Evolutionary conservation across 2,329 filamentous ascomycete genomes (phyloP).

Genomic region (Cladosporium sp.): DNA sequence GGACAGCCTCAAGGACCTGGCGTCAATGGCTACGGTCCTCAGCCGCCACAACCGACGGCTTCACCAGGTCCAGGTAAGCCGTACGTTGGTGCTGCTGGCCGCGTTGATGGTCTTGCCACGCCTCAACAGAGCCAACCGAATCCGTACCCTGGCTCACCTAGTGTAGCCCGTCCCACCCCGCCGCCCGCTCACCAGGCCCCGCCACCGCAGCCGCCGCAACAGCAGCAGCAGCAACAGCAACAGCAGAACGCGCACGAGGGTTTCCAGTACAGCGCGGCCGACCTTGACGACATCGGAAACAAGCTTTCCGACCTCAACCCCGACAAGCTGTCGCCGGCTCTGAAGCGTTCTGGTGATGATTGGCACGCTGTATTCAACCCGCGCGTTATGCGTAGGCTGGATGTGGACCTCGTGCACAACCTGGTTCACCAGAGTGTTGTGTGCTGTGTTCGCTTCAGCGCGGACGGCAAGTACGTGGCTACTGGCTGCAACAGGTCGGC

Average conservation of each 20-base stretch:
- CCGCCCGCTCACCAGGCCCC: constrained; percentile 51
- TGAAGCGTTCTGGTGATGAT: constrained; percentile 86
- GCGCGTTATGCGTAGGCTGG: constrained; percentile 80
- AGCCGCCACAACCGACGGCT: constrained; percentile 80
- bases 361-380: constrained; percentile 99
- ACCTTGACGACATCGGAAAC: constrained; percentile 59
- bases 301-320: constrained; percentile 83
- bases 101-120: constrained; percentile 68
- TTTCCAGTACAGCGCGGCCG: constrained; percentile 38
- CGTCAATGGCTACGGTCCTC: constrained; percentile 74
- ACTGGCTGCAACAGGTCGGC: constrained; percentile 98
- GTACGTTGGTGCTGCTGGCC: constrained; percentile 51
- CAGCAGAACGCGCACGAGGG: constrained; percentile 27
- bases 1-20: constrained; percentile 60
- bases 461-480: constrained; percentile 91
- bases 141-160: constrained; percentile 85
- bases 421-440: constrained; percentile 94
- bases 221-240: constrained; percentile 29
- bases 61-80: constrained; percentile 83
- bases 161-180: constrained; percentile 82
- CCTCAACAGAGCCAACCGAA: constrained; percentile 89
- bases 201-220: constrained; percentile 37
- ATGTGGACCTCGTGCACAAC: constrained; percentile 92
- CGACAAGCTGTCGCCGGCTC: constrained; percentile 78
- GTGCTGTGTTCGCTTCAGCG: constrained; percentile 95